Evolutionary conservation across 768 basidiomycete species (phyloP), one percentile per base, ranked within the genome.

Genomic region (Cubamyces lactineus): DNA sequence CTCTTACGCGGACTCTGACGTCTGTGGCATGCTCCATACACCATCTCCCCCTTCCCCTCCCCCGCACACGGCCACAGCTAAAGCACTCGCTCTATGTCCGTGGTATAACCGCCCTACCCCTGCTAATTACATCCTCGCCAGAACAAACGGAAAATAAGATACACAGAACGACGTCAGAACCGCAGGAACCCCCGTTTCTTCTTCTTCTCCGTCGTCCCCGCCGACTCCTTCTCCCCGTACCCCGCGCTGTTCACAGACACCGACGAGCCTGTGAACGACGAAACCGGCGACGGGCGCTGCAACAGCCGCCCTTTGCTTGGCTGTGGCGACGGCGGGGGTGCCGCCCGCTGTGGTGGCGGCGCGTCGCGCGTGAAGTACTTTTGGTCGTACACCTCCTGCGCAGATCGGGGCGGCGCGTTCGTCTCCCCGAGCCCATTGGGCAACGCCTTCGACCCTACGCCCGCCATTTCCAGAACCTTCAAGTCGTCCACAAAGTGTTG

Each of bases 401-500:
- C 86, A 2, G 86, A 74, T 57, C 85, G 78, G 23, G 80, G 79
- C 8, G 74, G 69, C 53, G 75, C 78, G 49, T 71, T 75, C 39
- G 74, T 71, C 49, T 85, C 83, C 28, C 79, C 76, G 9, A 91
- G 72, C 11, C 91, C 91, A 65, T 91, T 92, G 5, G 90, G 89
- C 30, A 85, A 64, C 16, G 85, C 81, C 57, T 79, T 80, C 6
- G 91, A 93, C 19, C 94, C 95, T 21, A 91, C 84, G 7, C 96
- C 95, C n/a, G 87, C 86, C 30, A 94, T 78, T 46, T 94, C 94
- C 16, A 99, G 80, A 19, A 89, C 86, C 73, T 91, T 91, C 59
- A 98, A 80, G 71, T 98, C 94, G 61, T 90, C 88, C 50, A 96
- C 77, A 71, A 97, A 96, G 26, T 85, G 78, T 39, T 87, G 86